Evolutionary conservation across 768 basidiomycete species (phyloP), one percentile per base, ranked within the genome.

Genomic region (Russula earlei): DNA sequence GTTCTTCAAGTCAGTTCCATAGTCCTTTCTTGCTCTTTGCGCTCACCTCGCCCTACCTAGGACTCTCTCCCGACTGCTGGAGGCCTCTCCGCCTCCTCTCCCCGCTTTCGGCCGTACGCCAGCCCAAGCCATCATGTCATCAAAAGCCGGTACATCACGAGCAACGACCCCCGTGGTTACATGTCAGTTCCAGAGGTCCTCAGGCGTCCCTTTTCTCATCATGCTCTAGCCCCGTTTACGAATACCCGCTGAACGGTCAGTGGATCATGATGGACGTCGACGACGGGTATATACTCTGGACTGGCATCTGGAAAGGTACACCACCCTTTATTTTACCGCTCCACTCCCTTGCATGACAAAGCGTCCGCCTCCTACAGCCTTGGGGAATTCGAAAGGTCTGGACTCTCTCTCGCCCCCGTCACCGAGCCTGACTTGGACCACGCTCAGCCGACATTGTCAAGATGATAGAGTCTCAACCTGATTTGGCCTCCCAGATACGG

Each of bases 201-300:
- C 24, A 20, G 40, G 15, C 12, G 38, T 15, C 20, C 17, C 37
- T 4, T 34, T 46, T 60, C 60, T 62, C 60, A 49, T 45, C 14
- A 24, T 43, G 24, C 29, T 47, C 41, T 63, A 76, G 90, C 52
- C 88, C 89, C 12, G 91, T 93, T 11, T 92, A 87, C 65, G 91
- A 93, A 67, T 93, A 91, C 64, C 88, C 87, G 1, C 75, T 93
- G 54, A 89, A 90, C 60, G 86, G 84, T 20, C 89, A 92, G 65
- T 91, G 89, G 87, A 88, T 93, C 65, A 92, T 93, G 91, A 90
- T 92, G 81, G 91, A 93, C 72, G 86, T 89, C 66, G 91, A 93
- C 67, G 90, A 91, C 67, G 91, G 91, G 3, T 92, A 90, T 67
- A 84, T 93, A 55, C 74, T 91, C 17, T 93, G 91, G 90, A 93